Percentiles rank a stretch among this genome's conserved stretches.
These are phyloP conservation scores for Toxicodendron radicans DNA, from an alignment of 345 rosid species.

Conservation along the genomic window DNA sequence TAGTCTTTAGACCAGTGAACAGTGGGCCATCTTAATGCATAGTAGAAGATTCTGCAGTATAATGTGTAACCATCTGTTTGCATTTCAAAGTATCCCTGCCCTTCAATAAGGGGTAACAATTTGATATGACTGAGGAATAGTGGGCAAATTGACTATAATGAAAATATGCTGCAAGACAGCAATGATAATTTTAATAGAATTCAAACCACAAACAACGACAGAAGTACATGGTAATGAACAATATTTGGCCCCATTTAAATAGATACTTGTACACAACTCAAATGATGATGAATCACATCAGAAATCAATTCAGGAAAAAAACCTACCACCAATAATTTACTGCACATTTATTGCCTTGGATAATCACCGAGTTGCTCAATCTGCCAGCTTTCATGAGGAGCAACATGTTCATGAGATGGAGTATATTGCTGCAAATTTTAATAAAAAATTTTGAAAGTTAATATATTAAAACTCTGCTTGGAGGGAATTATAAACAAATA, in stretches of 20 bases:
- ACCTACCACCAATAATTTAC: constrained; percentile 33
- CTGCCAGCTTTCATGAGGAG: constrained; percentile 93
- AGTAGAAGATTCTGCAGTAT: constrained; percentile 13
- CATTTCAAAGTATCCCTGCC: constrained; percentile 13
- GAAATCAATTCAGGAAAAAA: constrained; percentile 25
- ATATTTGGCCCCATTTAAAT: constrained; percentile 31
- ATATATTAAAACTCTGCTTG: not conserved
- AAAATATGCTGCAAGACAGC: constrained; percentile 20
- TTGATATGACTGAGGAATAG: constrained; percentile 24
- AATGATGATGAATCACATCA: constrained; percentile 33
- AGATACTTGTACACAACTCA: constrained; percentile 25
- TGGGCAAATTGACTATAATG: constrained; percentile 29
- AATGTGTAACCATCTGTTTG: constrained; percentile 8
- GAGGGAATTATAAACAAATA: not conserved
- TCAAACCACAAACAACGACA: constrained; percentile 20
- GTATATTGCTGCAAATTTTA: constrained; percentile 55
- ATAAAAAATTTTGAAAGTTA: constrained; percentile 1
- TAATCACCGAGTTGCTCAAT: constrained; percentile 67
- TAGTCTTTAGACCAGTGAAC: constrained; percentile 3
- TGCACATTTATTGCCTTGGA: constrained; percentile 39
- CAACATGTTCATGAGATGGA: constrained; percentile 72
- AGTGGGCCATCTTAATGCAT: constrained; percentile 20
- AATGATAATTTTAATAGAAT: constrained; percentile 20
- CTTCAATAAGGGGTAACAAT: constrained; percentile 18
- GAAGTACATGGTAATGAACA: constrained; percentile 26